phyloP scores from a whole-genome alignment of 2,329 filamentous ascomycete species.

The Colletotrichum magnum region DNA sequence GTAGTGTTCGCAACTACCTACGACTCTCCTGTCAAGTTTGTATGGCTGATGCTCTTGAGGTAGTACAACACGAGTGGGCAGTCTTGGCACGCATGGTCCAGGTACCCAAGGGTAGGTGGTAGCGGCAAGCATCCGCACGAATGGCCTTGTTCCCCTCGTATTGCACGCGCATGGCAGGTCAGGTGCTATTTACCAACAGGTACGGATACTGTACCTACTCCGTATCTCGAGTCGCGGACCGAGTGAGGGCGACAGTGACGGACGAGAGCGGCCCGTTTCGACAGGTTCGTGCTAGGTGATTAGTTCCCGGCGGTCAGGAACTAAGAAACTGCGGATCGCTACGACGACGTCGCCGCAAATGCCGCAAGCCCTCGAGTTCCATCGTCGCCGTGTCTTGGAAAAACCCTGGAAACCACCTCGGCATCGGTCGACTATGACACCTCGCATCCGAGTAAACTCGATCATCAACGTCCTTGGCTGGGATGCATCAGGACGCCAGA shows the following conservation, averaged over 20 bases:
- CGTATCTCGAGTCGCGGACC: constrained; percentile 1
- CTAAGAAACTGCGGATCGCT: neutral
- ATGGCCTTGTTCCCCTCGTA: constrained; percentile 10
- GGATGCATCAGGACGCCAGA: neutral
- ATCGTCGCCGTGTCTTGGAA: constrained; percentile 3
- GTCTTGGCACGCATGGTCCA: neutral
- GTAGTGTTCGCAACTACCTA: neutral
- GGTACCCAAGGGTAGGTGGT: neutral
- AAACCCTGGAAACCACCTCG: neutral
- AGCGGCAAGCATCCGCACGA: too few species aligned
- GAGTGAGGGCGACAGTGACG: constrained; percentile 1
- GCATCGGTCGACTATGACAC: constrained; percentile 10
- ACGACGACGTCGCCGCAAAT: neutral
- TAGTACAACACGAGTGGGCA: neutral
- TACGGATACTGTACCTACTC: neutral
- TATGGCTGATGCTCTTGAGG: neutral
- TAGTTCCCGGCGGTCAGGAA: constrained; percentile 8
- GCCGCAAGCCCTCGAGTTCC: neutral
- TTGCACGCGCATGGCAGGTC: neutral
- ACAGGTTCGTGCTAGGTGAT: constrained; percentile 19
- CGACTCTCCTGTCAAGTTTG: neutral
- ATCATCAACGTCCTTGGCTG: neutral
- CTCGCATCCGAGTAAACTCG: constrained; percentile 25
- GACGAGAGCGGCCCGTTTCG: constrained; percentile 32
- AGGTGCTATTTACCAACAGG: neutral